Percentiles rank a stretch among this genome's conserved stretches.
These are phyloP conservation scores for Aspergillus chevalieri DNA, from an alignment of 2,329 filamentous ascomycete species.

Conservation along the genomic window DNA sequence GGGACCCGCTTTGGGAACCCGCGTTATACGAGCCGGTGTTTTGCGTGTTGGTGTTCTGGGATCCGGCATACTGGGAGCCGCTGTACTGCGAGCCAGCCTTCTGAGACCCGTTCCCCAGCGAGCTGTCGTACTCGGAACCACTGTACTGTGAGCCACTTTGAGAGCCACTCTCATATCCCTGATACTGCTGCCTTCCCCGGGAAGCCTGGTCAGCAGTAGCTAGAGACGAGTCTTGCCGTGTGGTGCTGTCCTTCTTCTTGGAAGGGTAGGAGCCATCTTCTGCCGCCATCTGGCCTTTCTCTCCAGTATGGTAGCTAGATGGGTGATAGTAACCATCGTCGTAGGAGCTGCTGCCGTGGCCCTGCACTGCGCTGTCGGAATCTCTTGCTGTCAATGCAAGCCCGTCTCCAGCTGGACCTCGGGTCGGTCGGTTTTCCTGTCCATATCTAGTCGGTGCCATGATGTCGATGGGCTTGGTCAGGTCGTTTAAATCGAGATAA, in stretches of 20 bases:
- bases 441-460: not conserved
- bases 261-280: not conserved
- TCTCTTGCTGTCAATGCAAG: not conserved
- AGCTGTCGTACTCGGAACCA: no score
- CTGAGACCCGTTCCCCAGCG: no score
- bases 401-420: not conserved
- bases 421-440: not conserved
- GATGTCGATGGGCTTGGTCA: not conserved
- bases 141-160: no score
- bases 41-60: no score
- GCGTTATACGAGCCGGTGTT: no score
- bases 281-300: not conserved
- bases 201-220: not conserved
- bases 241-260: not conserved
- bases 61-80: no score
- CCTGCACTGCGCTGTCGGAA: not conserved
- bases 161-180: no score
- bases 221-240: not conserved
- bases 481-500: not conserved
- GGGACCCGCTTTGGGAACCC: no score
- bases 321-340: not conserved
- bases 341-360: not conserved
- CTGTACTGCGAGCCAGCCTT: no score
- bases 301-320: not conserved
- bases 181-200: no score